A percentile compares a stretch with the other conserved stretches of the same genome.
phyloP scores from a whole-genome alignment of 768 basidiomycete species.

The Mycena galopus region DNA sequence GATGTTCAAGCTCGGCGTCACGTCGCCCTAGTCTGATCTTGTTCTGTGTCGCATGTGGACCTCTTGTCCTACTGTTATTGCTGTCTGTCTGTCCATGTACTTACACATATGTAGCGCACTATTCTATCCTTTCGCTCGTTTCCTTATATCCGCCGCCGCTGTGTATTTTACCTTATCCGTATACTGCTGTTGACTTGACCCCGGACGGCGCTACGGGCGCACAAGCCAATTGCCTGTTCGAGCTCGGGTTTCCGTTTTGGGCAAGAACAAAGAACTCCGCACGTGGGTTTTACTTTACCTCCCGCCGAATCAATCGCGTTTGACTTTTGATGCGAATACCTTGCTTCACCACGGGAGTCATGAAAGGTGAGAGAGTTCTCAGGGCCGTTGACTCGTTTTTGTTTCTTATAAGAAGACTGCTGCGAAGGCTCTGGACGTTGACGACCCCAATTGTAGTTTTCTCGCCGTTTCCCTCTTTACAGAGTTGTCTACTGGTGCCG shows the following conservation, averaged over 20 bases:
- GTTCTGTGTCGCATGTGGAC: background rate
- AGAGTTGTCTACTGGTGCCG: background rate
- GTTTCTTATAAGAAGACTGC: background rate
- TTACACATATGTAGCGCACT: background rate
- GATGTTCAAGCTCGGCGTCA: conserved; percentile 16
- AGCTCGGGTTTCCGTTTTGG: background rate
- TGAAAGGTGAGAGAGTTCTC: conserved; percentile 26
- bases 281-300: background rate
- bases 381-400: conserved; percentile 22
- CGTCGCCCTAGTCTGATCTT: conserved; percentile 12
- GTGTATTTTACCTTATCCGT: no score
- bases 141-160: background rate
- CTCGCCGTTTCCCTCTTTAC: background rate
- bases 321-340: no score
- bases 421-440: background rate
- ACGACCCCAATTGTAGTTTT: conserved; percentile 27
- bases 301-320: conserved; percentile 23
- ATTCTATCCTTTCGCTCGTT: background rate
- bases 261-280: background rate
- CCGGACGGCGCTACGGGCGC: background rate
- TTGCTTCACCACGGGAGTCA: conserved; percentile 12
- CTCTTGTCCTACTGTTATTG: background rate
- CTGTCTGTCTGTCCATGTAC: background rate
- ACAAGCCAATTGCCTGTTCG: background rate
- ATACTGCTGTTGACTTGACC: no score